Conservation (phyloP, 164 flowering plant species). For the Sedum album region DNA sequence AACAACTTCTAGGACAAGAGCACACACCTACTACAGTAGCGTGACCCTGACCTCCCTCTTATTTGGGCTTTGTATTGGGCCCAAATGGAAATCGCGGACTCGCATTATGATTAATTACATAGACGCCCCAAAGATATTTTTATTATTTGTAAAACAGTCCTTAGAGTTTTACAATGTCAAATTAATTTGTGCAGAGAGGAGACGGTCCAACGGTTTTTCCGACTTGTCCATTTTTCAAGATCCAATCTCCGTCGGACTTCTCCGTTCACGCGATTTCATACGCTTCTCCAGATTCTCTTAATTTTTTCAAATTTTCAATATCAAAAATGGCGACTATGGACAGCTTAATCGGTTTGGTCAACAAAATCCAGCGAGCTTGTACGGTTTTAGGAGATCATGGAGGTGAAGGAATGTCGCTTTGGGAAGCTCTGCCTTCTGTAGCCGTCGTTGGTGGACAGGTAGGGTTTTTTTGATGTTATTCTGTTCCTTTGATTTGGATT, state of each 20-base stretch:
- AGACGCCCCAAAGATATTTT: background rate
- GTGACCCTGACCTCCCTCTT: no score
- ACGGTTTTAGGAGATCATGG: constrained; percentile 96
- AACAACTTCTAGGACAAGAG: background rate
- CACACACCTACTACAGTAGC: background rate
- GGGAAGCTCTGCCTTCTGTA: constrained; percentile 99
- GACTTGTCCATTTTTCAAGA: background rate
- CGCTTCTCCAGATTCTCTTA: background rate
- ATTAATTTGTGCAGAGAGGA: background rate
- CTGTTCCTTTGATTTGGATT: background rate
- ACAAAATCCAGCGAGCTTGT: constrained; percentile 88
- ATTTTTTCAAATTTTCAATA: background rate
- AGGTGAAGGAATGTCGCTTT: constrained; percentile 92
- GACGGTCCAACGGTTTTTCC: constrained; percentile 4
- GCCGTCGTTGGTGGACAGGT: constrained; percentile 99
- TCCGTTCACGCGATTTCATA: background rate
- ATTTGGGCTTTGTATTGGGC: no score
- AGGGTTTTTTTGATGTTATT: background rate
- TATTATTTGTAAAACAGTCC: background rate
- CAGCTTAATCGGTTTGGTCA: constrained; percentile 91
- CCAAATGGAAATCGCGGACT: background rate
- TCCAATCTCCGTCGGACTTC: background rate
- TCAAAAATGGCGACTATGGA: constrained; percentile 77
- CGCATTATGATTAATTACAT: background rate
- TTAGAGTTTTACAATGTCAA: background rate